Base-by-base conservation (phyloP, 2,329 filamentous ascomycete species). In the Scolecobasidium constrictum region DNA sequence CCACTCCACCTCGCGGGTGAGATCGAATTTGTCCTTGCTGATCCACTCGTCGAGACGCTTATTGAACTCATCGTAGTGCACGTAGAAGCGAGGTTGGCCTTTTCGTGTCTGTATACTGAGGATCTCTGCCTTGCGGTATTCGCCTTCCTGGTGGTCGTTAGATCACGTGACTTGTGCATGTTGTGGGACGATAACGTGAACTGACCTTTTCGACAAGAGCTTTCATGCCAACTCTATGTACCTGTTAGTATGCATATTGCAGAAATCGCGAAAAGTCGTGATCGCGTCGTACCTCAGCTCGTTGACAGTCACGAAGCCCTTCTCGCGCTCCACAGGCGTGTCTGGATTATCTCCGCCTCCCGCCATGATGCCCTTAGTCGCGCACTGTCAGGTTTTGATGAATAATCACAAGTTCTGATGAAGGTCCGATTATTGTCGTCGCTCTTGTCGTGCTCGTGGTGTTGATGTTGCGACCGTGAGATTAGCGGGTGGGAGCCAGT, bases 11-110 rank as follows among this genome's bases (percentile, higher is more conserved):
- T 95, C 88, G 51, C 86, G 81, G 2, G 75, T 71, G 45, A 98
- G 81, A 59, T 96, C 86, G 51, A 98, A 86, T 26, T 92, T 77
- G 26, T 77, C 72, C 21, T 83, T 75, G 2, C 83, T 73, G 7
- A 98, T 81, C 92, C 92, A 98, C 69, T 98, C 68, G 53, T 81
- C 76, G 22, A 81, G 67, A 69, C 78, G 77, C 54, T 96, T 96
- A 66, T 96, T 96, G 75, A 95, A 96, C 56, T 94, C 93, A 57
- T 94, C 86, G 60, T 95, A 96, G 62, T 96, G 94, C 55, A 94
- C 93, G 63, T 95, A 95, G 58, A 90, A 95, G 43, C 85, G 83
- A 31, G 86, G 82, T 13, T 83, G 81, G 55, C 86, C 90, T 62
- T 93, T 93, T 17, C 85, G 83, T 46, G 88, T 85, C 56, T 85